A percentile compares a stretch with the other conserved stretches of the same genome.
Conservation (phyloP, 169 alveolate species). For the Cryptosporidium meleagridis region DNA sequence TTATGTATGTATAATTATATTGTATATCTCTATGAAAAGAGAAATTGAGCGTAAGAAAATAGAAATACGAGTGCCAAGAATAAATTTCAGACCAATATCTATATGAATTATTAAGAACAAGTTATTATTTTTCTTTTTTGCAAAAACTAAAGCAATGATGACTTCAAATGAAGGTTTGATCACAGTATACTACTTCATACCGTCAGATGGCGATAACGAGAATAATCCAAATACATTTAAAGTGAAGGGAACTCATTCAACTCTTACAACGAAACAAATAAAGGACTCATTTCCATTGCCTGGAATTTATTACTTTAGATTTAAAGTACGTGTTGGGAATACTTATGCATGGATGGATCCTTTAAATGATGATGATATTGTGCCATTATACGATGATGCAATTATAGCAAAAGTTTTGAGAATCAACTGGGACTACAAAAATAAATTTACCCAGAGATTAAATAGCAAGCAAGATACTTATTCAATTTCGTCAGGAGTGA, state of each 20-base stretch:
- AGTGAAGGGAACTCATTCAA: background rate
- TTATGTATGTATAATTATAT: too few relatives aligned
- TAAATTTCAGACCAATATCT: background rate
- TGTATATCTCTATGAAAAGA: too few relatives aligned
- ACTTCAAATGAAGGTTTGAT: background rate
- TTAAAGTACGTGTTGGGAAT: slow-evolving; percentile 43
- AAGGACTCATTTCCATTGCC: slow-evolving; percentile 45
- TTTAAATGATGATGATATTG: slow-evolving; percentile 41
- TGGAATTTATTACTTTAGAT: slow-evolving; percentile 61
- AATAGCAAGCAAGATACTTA: background rate
- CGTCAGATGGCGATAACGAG: slow-evolving; percentile 59
- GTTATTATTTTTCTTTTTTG: background rate
- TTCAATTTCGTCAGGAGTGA: background rate
- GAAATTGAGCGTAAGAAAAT: background rate
- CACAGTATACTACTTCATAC: slow-evolving; percentile 53
- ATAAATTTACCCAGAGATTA: background rate
- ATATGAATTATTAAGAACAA: background rate
- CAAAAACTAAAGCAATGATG: background rate
- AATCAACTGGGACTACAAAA: slow-evolving; percentile 34
- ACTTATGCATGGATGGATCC: slow-evolving; percentile 73
- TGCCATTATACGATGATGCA: slow-evolving; percentile 46
- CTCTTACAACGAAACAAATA: slow-evolving; percentile 20
- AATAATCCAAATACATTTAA: slow-evolving; percentile 53
- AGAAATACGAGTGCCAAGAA: background rate
- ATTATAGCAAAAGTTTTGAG: slow-evolving; percentile 57